A percentile compares a stretch with the other conserved stretches of the same genome.
Evolutionary conservation across 2,329 filamentous ascomycete genomes (phyloP).

Genomic region (Alternaria consortialis): DNA sequence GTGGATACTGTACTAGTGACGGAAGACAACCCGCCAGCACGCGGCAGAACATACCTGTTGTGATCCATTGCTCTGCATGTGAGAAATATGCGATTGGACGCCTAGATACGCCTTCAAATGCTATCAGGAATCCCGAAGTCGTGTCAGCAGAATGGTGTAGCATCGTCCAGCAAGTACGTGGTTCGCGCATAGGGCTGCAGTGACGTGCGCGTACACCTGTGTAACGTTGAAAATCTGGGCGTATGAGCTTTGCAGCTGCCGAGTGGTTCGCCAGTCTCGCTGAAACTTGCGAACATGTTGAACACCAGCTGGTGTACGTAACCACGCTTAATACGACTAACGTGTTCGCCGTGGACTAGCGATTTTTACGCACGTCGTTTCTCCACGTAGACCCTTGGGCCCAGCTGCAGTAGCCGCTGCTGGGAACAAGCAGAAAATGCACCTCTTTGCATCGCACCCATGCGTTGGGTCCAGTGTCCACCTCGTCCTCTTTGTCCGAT

Average conservation of each 20-base stretch:
- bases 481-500: slow-evolving; percentile 9
- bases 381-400: slow-evolving; percentile 15
- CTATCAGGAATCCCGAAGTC: slow-evolving; percentile 2
- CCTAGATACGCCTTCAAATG: not conserved
- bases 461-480: slow-evolving; percentile 5
- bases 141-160: slow-evolving; percentile 13
- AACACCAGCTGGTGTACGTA: slow-evolving; percentile 9
- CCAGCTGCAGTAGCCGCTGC: slow-evolving; percentile 8
- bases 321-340: slow-evolving; percentile 11
- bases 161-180: not conserved
- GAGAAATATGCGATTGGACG: slow-evolving; percentile 14
- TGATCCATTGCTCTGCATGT: not conserved
- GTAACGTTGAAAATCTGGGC: not conserved
- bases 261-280: not conserved
- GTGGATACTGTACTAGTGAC: slow-evolving; percentile 10
- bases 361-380: slow-evolving; percentile 12
- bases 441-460: not conserved
- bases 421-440: slow-evolving; percentile 15
- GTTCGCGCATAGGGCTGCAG: slow-evolving; percentile 20
- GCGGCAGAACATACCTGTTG: not conserved
- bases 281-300: slow-evolving; percentile 5
- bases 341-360: slow-evolving; percentile 20
- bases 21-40: slow-evolving; percentile 7
- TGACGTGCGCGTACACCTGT: not conserved
- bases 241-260: not conserved